Evolutionary conservation across 495 filamentous ascomycete genomes (phyloP), one percentile per base, ranked within the genome.

Genomic region (Glutinoglossum americanum): DNA sequence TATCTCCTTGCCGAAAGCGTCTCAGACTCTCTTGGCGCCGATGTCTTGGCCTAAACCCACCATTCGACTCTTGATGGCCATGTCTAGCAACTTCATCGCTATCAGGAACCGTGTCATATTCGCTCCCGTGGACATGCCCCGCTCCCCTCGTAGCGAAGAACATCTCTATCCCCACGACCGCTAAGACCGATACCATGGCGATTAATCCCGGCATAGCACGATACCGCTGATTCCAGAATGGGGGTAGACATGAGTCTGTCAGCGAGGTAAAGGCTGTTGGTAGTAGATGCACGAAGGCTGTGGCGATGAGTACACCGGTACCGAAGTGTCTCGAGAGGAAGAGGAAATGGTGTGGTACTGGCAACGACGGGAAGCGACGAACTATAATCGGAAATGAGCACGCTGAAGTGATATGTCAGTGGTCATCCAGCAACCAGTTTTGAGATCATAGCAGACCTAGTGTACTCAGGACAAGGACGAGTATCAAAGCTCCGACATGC

Each of bases 201-300:
- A 92, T 74, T 44, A 87, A 72, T 0, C 86, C 86, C 13, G 86
- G 79, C 70, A 89, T 83, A 21, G 86, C 83, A 26, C 74, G 76
- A 66, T 87, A 93, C 27, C 75, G 74, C 48, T 78, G 63, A 63
- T 76, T 89, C 76, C 85, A 90, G 61, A 83, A 79, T 21, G 69
- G 65, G 32, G 87, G 84, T 0, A 93, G 80, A 65, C 87, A 93
- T 49, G 82, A 80, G 63, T 90, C 82, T 23, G 82, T 86, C 33
- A 93, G 73, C 8, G 86, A 90, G 41, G 76, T 68, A 65, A 90
- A 90, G 33, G 87, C 87, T 2, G 85, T 90, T 11, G 87, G 87
- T 4, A 93, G 82, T 45, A 81, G 67, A 67, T 92, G 87, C 27
- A 92, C 87, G 64, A 93, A 93, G 47, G 87, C 86, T n/a, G 87